Conservation (phyloP, 2,329 filamentous ascomycete species). For the Microdochium trichocladiopsis region DNA sequence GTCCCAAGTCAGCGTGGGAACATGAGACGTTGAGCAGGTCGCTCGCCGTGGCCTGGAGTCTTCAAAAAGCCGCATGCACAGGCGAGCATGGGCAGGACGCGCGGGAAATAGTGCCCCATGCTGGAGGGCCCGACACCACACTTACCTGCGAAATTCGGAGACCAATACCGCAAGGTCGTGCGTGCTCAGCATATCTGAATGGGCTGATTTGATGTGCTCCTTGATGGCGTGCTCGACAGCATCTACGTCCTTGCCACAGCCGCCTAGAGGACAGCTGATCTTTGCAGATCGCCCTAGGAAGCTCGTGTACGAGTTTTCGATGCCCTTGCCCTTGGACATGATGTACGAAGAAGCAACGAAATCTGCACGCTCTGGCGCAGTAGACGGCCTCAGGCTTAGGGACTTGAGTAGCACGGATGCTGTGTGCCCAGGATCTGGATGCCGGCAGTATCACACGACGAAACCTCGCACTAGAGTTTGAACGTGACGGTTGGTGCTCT, state of each 20-base stretch:
- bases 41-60: too few species aligned
- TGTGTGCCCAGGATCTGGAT: too few species aligned
- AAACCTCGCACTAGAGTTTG: too few species aligned
- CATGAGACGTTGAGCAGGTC: too few species aligned
- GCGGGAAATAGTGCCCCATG: not conserved
- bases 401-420: too few species aligned
- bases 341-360: not conserved
- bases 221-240: not conserved
- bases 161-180: not conserved
- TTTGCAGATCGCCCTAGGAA: not conserved
- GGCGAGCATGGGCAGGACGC: not conserved
- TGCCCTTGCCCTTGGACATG: not conserved
- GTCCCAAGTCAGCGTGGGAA: too few species aligned
- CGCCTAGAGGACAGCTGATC: not conserved
- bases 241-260: not conserved
- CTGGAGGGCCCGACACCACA: not conserved
- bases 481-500: too few species aligned
- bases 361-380: too few species aligned
- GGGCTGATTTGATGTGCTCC: not conserved
- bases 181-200: not conserved
- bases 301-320: not conserved
- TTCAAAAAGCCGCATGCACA: too few species aligned
- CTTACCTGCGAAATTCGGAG: not conserved
- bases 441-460: too few species aligned
- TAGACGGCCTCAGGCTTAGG: too few species aligned